Evolutionary conservation across 495 filamentous ascomycete genomes (phyloP).

Genomic region (Penicillium pulvis): DNA sequence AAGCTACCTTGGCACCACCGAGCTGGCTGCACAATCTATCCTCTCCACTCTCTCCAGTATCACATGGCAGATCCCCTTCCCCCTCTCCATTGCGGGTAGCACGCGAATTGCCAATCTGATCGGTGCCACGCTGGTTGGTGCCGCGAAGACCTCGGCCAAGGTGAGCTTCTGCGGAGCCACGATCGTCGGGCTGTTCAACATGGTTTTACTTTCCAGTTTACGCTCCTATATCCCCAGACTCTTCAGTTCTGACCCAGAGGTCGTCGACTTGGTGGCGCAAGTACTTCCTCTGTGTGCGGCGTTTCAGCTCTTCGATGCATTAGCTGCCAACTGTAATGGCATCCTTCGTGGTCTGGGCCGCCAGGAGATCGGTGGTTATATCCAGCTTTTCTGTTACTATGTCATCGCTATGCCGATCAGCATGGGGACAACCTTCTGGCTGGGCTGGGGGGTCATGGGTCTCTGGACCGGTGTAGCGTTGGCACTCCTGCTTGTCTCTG

Average conservation of each 20-base stretch:
- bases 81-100: constrained; percentile 62
- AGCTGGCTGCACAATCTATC: constrained; percentile 70
- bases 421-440: constrained; percentile 70
- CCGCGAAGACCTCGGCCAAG: constrained; percentile 70
- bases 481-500: constrained; percentile 64
- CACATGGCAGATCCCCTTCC: constrained; percentile 69
- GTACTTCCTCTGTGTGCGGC: constrained; percentile 78
- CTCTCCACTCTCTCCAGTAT: constrained; percentile 61
- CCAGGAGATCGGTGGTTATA: constrained; percentile 86
- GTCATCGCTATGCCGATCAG: constrained; percentile 81
- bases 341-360: constrained; percentile 80
- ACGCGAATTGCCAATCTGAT: constrained; percentile 68
- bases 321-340: constrained; percentile 78
- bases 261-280: constrained; percentile 70
- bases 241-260: constrained; percentile 79
- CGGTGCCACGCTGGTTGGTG: constrained; percentile 68
- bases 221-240: constrained; percentile 71
- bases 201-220: constrained; percentile 62
- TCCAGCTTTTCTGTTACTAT: constrained; percentile 85
- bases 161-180: constrained; percentile 65
- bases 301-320: constrained; percentile 85
- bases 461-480: constrained; percentile 82
- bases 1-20: constrained; percentile 67
- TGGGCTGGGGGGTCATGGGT: constrained; percentile 72
- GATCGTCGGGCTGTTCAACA: constrained; percentile 75